phyloP scores from a whole-genome alignment of 345 rosid species.

The Salix exigua region DNA sequence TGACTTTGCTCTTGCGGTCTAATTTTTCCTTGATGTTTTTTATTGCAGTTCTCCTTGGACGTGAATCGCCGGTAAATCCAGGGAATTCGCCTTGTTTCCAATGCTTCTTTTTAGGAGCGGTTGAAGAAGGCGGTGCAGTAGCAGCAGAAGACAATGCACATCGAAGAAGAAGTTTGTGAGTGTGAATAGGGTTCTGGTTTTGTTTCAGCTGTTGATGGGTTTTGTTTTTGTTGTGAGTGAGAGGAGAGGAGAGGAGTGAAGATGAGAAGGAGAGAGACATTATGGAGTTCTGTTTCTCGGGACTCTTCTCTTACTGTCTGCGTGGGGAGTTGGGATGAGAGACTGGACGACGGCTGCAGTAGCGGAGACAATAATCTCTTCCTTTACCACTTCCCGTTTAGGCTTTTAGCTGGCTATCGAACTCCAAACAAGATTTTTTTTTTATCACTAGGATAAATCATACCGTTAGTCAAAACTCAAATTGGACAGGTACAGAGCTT shows the following conservation, averaged over 20 bases:
- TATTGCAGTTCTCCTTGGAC: constrained; percentile 45
- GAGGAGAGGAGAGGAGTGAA: constrained; percentile 42
- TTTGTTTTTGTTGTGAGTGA: constrained; percentile 16
- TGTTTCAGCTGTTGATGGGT: constrained; percentile 1
- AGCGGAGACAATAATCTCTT: background rate
- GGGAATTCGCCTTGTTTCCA: constrained; percentile 85
- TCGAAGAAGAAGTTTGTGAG: background rate
- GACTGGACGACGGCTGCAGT: background rate
- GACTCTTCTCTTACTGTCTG: background rate
- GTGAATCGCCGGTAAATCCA: constrained; percentile 41
- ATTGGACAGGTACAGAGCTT: no score
- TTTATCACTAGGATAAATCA: no score
- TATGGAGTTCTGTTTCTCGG: constrained; percentile 7
- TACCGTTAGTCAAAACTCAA: no score
- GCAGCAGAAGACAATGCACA: constrained; percentile 3
- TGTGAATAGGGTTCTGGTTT: background rate
- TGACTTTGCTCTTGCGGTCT: constrained; percentile 57
- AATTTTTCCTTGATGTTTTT: constrained; percentile 73
- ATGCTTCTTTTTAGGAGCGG: constrained; percentile 46
- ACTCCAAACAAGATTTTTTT: no score
- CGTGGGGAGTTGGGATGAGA: background rate
- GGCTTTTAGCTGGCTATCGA: no score
- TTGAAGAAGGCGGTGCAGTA: constrained; percentile 27
- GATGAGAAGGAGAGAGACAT: constrained; percentile 59
- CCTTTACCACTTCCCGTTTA: no score